Percentiles rank a stretch among this genome's conserved stretches.
phyloP scores from a whole-genome alignment of 2,329 filamentous ascomycete genomes.

The Pestalotiopsis sp. region DNA sequence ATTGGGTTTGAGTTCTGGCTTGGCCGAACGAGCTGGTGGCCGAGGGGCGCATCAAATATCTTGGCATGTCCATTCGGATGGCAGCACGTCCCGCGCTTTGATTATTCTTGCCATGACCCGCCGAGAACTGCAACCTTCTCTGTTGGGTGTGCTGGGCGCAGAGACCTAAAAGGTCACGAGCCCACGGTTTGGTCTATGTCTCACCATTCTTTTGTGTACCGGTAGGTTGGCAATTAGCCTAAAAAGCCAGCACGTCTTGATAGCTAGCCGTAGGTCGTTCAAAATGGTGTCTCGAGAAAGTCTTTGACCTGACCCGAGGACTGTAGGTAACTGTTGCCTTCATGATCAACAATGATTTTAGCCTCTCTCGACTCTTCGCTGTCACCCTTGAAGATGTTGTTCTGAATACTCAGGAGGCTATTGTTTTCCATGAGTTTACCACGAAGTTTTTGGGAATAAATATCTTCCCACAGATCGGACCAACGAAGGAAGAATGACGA shows the following conservation, averaged over 20 bases:
- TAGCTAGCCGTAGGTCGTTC: neutral
- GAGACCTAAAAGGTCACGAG: neutral
- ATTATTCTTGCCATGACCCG: neutral
- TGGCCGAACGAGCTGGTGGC: neutral
- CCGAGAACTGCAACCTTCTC: neutral
- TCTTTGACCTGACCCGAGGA: neutral
- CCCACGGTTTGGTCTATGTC: neutral
- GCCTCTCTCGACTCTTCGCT: too few species aligned
- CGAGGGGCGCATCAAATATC: neutral
- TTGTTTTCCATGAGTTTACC: too few species aligned
- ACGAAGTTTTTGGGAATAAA: too few species aligned
- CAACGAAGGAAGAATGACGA: neutral
- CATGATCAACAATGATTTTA: too few species aligned
- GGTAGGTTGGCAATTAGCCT: neutral
- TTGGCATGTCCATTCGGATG: neutral
- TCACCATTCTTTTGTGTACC: neutral
- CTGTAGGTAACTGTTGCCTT: neutral
- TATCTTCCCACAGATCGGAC: neutral
- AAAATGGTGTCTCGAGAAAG: neutral
- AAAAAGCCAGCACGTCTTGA: constrained; percentile 1
- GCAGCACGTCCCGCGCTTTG: neutral
- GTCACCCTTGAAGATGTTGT: too few species aligned
- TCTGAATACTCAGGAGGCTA: too few species aligned
- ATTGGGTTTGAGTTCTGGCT: neutral
- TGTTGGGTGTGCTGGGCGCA: neutral